Conservation (phyloP, 2,329 filamentous ascomycete species). For the Fusarium sp. region DNA sequence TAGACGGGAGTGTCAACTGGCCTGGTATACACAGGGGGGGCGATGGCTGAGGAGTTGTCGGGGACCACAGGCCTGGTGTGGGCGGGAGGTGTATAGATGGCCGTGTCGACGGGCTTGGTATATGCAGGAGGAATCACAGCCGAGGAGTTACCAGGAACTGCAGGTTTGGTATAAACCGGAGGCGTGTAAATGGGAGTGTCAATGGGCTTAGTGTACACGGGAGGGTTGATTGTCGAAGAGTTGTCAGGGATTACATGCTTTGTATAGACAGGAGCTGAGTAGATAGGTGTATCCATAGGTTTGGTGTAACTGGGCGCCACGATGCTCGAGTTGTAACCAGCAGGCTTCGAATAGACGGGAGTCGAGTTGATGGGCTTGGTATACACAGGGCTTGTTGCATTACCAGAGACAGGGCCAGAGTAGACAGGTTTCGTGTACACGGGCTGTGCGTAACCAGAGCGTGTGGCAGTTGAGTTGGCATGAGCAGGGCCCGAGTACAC, state of each 20-base stretch:
- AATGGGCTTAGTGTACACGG: constrained; percentile 19
- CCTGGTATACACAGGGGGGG: constrained; percentile 17
- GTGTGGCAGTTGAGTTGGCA: constrained; percentile 25
- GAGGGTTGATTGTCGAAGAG: constrained; percentile 4
- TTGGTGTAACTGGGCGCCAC: constrained; percentile 18
- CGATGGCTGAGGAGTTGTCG: constrained; percentile 18
- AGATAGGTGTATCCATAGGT: constrained; percentile 9
- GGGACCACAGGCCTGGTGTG: constrained; percentile 23
- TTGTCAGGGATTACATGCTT: constrained; percentile 12
- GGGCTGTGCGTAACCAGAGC: constrained; percentile 19
- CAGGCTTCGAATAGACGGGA: constrained; percentile 9
- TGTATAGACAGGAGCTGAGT: constrained; percentile 26
- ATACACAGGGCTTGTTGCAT: constrained; percentile 12
- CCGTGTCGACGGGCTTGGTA: constrained; percentile 1
- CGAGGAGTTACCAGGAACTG: constrained; percentile 6
- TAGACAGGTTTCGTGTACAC: constrained; percentile 21
- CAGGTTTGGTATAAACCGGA: constrained; percentile 18
- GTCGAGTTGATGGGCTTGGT: constrained; percentile 12
- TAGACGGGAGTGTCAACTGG: constrained; percentile 19
- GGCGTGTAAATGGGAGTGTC: constrained; percentile 15
- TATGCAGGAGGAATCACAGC: background rate
- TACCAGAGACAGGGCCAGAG: constrained; percentile 9
- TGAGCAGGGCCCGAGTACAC: constrained; percentile 18
- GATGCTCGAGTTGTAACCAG: background rate
- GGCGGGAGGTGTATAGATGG: constrained; percentile 14